Percentiles rank a stretch among this genome's conserved stretches.
These are phyloP conservation scores for Plantago ovata DNA, from an alignment of 257 asterid species.

Conservation along the genomic window DNA sequence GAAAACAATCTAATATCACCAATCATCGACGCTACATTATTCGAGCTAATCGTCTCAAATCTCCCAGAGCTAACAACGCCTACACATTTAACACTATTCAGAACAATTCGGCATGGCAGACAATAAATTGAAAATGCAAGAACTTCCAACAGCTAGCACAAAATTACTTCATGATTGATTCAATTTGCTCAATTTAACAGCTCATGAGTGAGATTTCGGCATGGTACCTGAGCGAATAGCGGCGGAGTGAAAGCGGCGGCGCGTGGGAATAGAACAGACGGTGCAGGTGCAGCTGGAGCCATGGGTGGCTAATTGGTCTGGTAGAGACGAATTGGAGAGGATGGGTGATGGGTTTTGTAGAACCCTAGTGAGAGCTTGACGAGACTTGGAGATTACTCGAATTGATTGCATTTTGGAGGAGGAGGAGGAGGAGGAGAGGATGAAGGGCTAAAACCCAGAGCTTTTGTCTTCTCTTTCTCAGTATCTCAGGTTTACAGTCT, in stretches of 20 bases:
- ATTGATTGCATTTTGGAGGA: conserved; percentile 51
- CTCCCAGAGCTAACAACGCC: conserved; percentile 18
- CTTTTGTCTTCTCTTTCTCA: no score
- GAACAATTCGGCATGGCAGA: no score
- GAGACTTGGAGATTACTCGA: conserved; percentile 25
- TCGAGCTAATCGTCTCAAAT: conserved; percentile 18
- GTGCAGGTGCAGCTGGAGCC: conserved; percentile 18
- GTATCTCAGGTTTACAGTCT: no score
- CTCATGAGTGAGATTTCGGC: not conserved
- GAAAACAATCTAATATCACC: conserved; percentile 41
- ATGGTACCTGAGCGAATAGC: conserved; percentile 28
- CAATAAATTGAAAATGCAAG: no score
- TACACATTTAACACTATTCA: conserved; percentile 38
- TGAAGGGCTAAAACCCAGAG: no score
- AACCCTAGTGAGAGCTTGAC: conserved; percentile 37
- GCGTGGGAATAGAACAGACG: conserved; percentile 11
- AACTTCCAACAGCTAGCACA: no score
- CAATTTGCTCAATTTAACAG: not conserved
- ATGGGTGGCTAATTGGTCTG: conserved; percentile 16
- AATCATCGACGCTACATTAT: conserved; percentile 21
- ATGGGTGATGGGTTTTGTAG: conserved; percentile 24
- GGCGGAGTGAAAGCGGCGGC: conserved; percentile 32
- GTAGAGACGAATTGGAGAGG: conserved; percentile 22
- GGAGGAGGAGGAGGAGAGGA: no score
- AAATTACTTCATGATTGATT: no score